Conservation (phyloP, 2,329 filamentous ascomycete species). For the Diplodia corticola region DNA sequence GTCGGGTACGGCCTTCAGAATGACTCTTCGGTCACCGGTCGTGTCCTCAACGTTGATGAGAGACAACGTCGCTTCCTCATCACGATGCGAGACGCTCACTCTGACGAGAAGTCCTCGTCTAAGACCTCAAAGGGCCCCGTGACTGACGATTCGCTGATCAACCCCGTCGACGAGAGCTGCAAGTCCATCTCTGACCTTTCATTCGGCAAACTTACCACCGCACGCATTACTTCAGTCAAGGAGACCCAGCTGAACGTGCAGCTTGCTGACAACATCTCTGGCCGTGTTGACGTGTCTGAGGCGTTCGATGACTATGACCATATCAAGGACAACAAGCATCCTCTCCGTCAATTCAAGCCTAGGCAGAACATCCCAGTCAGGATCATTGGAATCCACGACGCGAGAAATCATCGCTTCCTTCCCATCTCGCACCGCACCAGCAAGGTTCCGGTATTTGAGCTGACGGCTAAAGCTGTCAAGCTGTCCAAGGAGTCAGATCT, state of each 20-base stretch:
- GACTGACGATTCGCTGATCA: constrained; percentile 47
- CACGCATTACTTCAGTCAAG: constrained; percentile 79
- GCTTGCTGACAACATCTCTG: constrained; percentile 82
- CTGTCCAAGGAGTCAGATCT: constrained; percentile 62
- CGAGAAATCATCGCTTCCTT: constrained; percentile 85
- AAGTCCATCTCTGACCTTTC: constrained; percentile 69
- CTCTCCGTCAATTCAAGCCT: constrained; percentile 70
- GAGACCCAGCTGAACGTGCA: constrained; percentile 90
- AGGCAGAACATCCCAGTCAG: constrained; percentile 73
- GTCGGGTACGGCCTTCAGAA: constrained; percentile 77
- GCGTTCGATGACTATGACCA: constrained; percentile 86
- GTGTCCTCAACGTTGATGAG: constrained; percentile 70
- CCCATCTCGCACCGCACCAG: constrained; percentile 83
- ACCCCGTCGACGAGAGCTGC: constrained; percentile 66
- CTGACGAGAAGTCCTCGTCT: constrained; percentile 37
- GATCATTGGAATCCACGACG: constrained; percentile 85
- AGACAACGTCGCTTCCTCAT: constrained; percentile 69
- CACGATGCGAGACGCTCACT: constrained; percentile 56
- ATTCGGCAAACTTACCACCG: constrained; percentile 72
- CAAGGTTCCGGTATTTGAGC: constrained; percentile 78
- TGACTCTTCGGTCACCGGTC: constrained; percentile 72
- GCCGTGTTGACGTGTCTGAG: constrained; percentile 90
- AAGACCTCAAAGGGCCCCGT: constrained; percentile 29
- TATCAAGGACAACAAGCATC: constrained; percentile 78
- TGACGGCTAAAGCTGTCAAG: constrained; percentile 70